phyloP scores from a whole-genome alignment of 495 filamentous ascomycete genomes.

The Neurospora sublineolata region DNA sequence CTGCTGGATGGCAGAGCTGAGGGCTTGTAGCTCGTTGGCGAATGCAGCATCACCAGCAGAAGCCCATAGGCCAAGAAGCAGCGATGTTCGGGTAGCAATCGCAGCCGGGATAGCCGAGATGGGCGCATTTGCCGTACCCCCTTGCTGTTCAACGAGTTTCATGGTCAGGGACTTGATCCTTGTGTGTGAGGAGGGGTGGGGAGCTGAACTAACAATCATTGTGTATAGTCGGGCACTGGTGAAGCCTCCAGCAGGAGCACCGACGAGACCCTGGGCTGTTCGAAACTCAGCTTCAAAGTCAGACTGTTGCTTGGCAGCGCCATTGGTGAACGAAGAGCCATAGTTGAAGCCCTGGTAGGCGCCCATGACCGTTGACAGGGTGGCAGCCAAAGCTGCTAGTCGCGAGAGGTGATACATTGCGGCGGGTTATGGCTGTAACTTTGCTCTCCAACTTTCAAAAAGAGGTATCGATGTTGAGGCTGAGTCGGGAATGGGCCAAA shows the following conservation, averaged over 20 bases:
- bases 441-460: background rate
- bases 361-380: conserved; percentile 19
- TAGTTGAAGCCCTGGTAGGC: conserved; percentile 73
- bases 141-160: conserved; percentile 23
- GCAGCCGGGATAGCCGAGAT: conserved; percentile 68
- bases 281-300: conserved; percentile 64
- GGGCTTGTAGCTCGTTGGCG: conserved; percentile 56
- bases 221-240: conserved; percentile 53
- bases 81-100: conserved; percentile 55
- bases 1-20: conserved; percentile 48
- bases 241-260: conserved; percentile 52
- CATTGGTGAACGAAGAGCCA: conserved; percentile 50
- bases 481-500: background rate
- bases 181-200: background rate
- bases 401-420: conserved; percentile 19
- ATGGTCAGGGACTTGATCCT: background rate
- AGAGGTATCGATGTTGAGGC: background rate
- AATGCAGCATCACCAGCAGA: conserved; percentile 55
- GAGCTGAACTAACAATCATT: conserved; percentile 26
- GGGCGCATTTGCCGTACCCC: conserved; percentile 42
- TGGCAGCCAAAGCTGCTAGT: conserved; percentile 23
- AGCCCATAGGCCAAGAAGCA: conserved; percentile 71
- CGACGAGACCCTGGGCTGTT: conserved; percentile 54
- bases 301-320: conserved; percentile 46
- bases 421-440: background rate